phyloP scores from a whole-genome alignment of 352 stramenopile genomes.

The Phytophthora fragariaefolia region DNA sequence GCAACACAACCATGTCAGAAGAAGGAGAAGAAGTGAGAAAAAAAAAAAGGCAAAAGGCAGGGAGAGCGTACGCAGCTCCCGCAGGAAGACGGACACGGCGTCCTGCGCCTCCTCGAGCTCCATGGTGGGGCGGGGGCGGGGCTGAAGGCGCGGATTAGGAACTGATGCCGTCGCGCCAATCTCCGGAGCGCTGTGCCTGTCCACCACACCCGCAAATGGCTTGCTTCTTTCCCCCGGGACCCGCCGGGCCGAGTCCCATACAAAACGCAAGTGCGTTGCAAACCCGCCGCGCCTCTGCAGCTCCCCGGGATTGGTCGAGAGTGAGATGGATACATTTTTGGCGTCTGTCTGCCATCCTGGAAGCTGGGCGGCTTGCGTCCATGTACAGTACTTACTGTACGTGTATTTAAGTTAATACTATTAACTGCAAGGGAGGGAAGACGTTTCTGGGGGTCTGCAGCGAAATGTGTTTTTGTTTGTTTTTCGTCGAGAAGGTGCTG shows the following conservation, averaged over 20 bases:
- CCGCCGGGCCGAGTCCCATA: slow-evolving; percentile 17
- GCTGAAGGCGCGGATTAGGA: slow-evolving; percentile 5
- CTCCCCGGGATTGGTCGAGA: slow-evolving; percentile 33
- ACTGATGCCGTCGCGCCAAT: slow-evolving; percentile 33
- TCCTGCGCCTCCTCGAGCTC: slow-evolving; percentile 39
- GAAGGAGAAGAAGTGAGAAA: slow-evolving; percentile 7
- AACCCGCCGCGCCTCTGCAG: slow-evolving; percentile 25
- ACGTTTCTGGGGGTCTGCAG: too few relatives aligned
- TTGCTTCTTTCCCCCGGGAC: slow-evolving; percentile 16
- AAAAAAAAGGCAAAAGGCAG: not conserved
- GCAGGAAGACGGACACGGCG: slow-evolving; percentile 48
- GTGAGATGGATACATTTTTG: slow-evolving; percentile 44
- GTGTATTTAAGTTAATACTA: too few relatives aligned
- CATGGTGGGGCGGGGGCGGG: slow-evolving; percentile 24
- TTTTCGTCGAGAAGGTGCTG: too few relatives aligned
- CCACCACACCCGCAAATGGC: slow-evolving; percentile 30
- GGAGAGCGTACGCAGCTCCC: slow-evolving; percentile 49
- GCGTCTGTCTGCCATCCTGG: too few relatives aligned
- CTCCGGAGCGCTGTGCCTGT: slow-evolving; percentile 16
- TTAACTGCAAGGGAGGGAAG: too few relatives aligned
- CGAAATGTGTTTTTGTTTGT: too few relatives aligned
- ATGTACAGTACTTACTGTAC: not conserved
- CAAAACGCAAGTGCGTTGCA: slow-evolving; percentile 22
- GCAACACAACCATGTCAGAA: too few relatives aligned
- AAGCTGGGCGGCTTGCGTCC: not conserved